These are phyloP conservation scores for Leptographium galeiforme DNA, from an alignment of 2,329 filamentous ascomycete species.

Conservation along the genomic window DNA sequence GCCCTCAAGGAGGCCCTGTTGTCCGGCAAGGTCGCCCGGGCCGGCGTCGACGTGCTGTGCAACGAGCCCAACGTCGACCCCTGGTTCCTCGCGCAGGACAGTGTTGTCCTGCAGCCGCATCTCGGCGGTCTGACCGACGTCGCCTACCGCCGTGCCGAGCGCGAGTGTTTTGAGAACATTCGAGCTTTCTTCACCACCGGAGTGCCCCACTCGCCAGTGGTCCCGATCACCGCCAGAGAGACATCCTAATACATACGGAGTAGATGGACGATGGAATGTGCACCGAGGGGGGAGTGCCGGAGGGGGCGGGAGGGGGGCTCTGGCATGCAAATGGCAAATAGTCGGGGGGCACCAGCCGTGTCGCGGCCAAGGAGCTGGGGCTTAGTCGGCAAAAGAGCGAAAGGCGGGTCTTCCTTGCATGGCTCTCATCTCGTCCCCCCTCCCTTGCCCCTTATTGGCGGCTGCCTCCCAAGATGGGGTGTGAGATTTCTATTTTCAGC, in stretches of 20 bases:
- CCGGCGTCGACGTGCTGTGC: conserved; percentile 21
- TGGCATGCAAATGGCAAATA: too few relatives aligned
- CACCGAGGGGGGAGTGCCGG: background rate
- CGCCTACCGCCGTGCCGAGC: conserved; percentile 15
- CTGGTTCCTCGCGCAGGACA: conserved; percentile 25
- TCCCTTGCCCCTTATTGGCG: background rate
- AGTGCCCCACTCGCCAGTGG: conserved; percentile 6
- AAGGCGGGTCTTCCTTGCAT: too few relatives aligned
- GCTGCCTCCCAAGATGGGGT: background rate
- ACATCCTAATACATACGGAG: too few relatives aligned
- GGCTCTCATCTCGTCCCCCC: background rate
- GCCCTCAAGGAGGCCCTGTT: conserved; percentile 1
- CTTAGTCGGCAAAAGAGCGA: too few relatives aligned
- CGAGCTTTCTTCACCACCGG: conserved; percentile 4
- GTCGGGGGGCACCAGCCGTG: too few relatives aligned
- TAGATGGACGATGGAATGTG: background rate
- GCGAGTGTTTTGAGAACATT: conserved; percentile 15
- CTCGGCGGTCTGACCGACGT: conserved; percentile 6
- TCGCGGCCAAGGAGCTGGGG: too few relatives aligned
- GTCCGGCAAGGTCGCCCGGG: conserved; percentile 25
- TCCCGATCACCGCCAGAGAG: background rate
- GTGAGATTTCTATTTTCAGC: too few relatives aligned
- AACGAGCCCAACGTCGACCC: conserved; percentile 43
- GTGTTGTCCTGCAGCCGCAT: conserved; percentile 12
- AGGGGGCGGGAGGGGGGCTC: too few relatives aligned